Conservation (phyloP, 495 filamentous ascomycete genomes). For the Aspergillus saccharolyticus region DNA sequence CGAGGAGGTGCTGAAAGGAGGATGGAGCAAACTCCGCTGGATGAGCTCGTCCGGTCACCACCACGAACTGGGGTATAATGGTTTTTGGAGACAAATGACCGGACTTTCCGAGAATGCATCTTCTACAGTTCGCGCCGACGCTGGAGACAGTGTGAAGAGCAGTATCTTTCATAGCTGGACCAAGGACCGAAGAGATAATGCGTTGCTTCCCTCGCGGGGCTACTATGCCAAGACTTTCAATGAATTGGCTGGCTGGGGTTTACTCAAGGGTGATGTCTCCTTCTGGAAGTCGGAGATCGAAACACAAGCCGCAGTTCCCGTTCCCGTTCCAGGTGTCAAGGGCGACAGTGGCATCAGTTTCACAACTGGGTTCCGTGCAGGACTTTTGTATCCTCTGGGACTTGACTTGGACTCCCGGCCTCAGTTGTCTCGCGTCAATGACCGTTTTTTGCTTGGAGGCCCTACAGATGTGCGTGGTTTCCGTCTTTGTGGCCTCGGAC, state of each 20-base stretch:
- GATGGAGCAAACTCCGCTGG: conserved; percentile 70
- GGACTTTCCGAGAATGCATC: conserved; percentile 68
- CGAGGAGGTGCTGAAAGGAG: conserved; percentile 83
- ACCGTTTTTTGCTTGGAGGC: conserved; percentile 91
- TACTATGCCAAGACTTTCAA: conserved; percentile 69
- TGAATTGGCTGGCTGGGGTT: conserved; percentile 83
- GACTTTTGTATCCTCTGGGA: conserved; percentile 58
- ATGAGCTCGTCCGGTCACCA: conserved; percentile 52
- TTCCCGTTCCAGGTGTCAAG: conserved; percentile 60
- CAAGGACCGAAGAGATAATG: conserved; percentile 71
- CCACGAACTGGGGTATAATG: conserved; percentile 74
- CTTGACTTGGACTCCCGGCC: conserved; percentile 46
- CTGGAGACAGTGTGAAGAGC: conserved; percentile 88
- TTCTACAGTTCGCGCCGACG: conserved; percentile 72
- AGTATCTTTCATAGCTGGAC: conserved; percentile 77
- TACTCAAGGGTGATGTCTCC: conserved; percentile 79
- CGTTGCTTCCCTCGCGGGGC: conserved; percentile 74
- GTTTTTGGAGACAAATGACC: conserved; percentile 84
- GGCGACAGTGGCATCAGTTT: conserved; percentile 71
- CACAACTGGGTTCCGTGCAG: conserved; percentile 57
- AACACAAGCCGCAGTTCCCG: conserved; percentile 63
- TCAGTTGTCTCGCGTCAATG: conserved; percentile 74
- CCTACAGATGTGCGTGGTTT: conserved; percentile 94
- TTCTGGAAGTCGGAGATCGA: conserved; percentile 88
- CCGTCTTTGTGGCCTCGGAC: conserved; percentile 80